Percentiles rank a stretch among this genome's conserved stretches.
These are phyloP conservation scores for Wallacemonas sp. DNA, from an alignment of 208 protist genomes.

Conservation along the genomic window DNA sequence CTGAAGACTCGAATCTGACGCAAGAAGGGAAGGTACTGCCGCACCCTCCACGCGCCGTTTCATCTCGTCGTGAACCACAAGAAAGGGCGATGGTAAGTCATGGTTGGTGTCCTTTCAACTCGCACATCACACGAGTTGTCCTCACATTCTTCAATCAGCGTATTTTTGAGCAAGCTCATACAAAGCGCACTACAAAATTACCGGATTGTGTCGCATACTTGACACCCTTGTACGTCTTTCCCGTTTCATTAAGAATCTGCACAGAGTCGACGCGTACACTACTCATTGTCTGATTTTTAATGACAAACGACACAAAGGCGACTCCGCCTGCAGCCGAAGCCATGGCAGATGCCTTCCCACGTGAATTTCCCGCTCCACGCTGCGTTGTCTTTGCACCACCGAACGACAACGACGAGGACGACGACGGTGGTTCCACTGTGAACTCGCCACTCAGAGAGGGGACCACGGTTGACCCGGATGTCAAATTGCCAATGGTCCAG, in stretches of 20 bases:
- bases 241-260: constrained; percentile 76
- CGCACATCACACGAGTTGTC: too few relatives aligned
- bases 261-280: constrained; percentile 79
- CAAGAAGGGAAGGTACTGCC: too few relatives aligned
- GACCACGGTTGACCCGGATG: constrained; percentile 27
- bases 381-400: not conserved
- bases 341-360: not conserved
- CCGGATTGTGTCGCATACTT: constrained; percentile 82
- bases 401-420: not conserved
- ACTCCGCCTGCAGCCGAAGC: constrained; percentile 20
- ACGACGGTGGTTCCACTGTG: constrained; percentile 26
- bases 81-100: too few relatives aligned
- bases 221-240: constrained; percentile 88
- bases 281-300: constrained; percentile 74
- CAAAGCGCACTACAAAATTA: constrained; percentile 75
- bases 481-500: constrained; percentile 81
- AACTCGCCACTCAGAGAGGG: constrained; percentile 80
- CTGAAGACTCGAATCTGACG: too few relatives aligned
- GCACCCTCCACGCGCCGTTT: too few relatives aligned
- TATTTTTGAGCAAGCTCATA: too few relatives aligned
- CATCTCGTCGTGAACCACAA: too few relatives aligned
- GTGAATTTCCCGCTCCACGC: too few relatives aligned
- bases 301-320: constrained; percentile 65
- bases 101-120: too few relatives aligned
- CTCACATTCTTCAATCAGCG: too few relatives aligned